Evolutionary conservation across 2,329 filamentous ascomycete genomes (phyloP).

Genomic region (Ramichloridium luteum): DNA sequence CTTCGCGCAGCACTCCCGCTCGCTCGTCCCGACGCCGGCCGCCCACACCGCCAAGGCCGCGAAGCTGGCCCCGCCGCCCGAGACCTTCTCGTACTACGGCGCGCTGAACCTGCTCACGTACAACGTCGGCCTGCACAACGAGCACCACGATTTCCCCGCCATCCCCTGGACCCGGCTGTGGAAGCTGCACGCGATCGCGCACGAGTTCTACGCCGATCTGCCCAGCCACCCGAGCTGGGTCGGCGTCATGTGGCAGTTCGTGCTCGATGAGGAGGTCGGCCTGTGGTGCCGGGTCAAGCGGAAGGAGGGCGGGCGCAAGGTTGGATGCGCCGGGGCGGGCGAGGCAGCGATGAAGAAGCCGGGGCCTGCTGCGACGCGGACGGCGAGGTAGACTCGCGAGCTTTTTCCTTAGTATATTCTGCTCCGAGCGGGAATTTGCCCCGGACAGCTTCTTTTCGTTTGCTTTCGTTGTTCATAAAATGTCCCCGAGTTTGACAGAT

Average conservation of each 20-base stretch:
- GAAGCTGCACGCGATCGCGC: constrained; percentile 63
- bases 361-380: background rate
- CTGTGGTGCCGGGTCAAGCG: constrained; percentile 90
- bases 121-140: constrained; percentile 95
- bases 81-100: constrained; percentile 97
- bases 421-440: no score
- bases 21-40: constrained; percentile 14
- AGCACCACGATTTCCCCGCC: constrained; percentile 97
- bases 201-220: constrained; percentile 82
- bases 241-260: constrained; percentile 89
- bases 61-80: constrained; percentile 49
- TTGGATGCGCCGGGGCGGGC: constrained; percentile 31
- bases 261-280: constrained; percentile 78
- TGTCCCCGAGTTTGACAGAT: no score
- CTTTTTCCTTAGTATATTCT: no score
- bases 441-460: no score
- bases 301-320: constrained; percentile 58
- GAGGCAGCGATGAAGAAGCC: background rate
- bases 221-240: constrained; percentile 84
- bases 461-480: no score
- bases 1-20: constrained; percentile 42
- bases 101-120: constrained; percentile 85
- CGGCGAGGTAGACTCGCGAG: no score
- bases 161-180: constrained; percentile 86
- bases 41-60: constrained; percentile 32